Evolutionary conservation across 208 protist species (phyloP).

Genomic region (Herpetomonas samuelpessoai): DNA sequence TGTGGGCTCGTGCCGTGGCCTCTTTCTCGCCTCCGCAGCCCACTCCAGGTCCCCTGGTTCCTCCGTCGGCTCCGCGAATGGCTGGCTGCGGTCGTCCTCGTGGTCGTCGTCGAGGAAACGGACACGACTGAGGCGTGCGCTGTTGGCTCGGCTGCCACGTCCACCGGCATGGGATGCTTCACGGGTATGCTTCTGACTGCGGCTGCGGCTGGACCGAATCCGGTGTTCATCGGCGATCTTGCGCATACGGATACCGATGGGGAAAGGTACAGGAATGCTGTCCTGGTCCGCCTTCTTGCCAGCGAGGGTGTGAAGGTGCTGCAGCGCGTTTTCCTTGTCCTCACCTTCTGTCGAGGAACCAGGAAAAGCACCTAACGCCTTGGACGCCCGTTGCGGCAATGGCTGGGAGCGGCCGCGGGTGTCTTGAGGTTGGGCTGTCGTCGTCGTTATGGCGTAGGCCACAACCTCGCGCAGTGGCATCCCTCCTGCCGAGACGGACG

Average conservation of each 20-base stretch:
- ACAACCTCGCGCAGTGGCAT: too few relatives aligned
- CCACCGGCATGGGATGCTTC: background rate
- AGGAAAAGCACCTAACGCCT: too few relatives aligned
- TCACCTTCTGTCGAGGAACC: too few relatives aligned
- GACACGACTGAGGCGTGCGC: constrained; percentile 24
- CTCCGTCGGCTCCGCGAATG: background rate
- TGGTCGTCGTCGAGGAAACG: constrained; percentile 25
- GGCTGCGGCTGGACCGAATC: background rate
- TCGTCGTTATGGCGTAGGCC: background rate
- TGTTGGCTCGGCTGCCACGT: constrained; percentile 19
- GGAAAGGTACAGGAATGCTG: background rate
- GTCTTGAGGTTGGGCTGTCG: background rate
- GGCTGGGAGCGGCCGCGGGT: background rate
- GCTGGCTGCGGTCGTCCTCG: background rate
- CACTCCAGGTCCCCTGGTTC: too few relatives aligned
- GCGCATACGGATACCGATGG: background rate
- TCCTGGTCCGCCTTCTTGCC: too few relatives aligned
- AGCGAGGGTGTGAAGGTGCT: too few relatives aligned
- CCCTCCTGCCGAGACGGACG: too few relatives aligned
- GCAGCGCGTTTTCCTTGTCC: too few relatives aligned
- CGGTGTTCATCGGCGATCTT: background rate
- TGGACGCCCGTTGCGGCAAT: background rate
- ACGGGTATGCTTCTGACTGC: constrained; percentile 19
- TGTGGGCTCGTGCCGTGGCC: too few relatives aligned
- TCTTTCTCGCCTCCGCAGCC: too few relatives aligned